Evolutionary conservation across 2,329 filamentous ascomycete genomes (phyloP), one percentile per base, ranked within the genome.

Genomic region (Ophiocordyceps sinensis): DNA sequence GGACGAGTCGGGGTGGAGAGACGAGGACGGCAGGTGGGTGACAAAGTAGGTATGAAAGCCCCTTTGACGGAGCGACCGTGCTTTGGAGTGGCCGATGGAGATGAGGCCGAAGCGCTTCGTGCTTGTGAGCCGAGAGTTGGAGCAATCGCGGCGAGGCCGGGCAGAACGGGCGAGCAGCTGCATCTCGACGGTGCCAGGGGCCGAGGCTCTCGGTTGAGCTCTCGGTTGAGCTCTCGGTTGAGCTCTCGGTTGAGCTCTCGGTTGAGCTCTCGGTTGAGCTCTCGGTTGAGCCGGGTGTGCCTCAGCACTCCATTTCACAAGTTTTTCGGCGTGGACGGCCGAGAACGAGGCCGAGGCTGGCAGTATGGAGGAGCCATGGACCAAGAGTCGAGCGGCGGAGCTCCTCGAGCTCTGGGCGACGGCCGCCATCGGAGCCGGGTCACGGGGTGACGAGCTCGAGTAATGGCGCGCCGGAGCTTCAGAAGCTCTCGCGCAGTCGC

Each of bases 31-130:
- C 2, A 98, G 74, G 59, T 95, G 86, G 9, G 91, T 94, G 44
- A 96, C 85, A 61, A 98, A 98, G 67, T 98, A 96, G 52, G 93
- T 87, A 66, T 95, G 87, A 61, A 96, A 96, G 47, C 62, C 60
- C 38, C 75, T 72, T 40, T 63, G 65, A 15, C 44, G 34, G 8
- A 45, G 28, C 9, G 14, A 1, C 9, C 10, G 32, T 3, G 32
- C 23, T 26, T 35, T 17, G 32, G 15, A 35, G n/a, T 14, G n/a
- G 9, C 15, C n/a, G 7, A 15, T 3, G 32, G n/a, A 14, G 30
- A 14, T 12, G 7, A 32, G 4, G 30, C 7, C 11, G 30, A 6
- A 10, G 30, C 30, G 30, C 12, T 3, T 6, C 23, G 23, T 26
- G 23, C 23, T 9, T 26, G 9, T 9, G 9, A 26, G 23, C 3